Conservation (phyloP, 495 filamentous ascomycete genomes). For the Trichoderma reesei region DNA sequence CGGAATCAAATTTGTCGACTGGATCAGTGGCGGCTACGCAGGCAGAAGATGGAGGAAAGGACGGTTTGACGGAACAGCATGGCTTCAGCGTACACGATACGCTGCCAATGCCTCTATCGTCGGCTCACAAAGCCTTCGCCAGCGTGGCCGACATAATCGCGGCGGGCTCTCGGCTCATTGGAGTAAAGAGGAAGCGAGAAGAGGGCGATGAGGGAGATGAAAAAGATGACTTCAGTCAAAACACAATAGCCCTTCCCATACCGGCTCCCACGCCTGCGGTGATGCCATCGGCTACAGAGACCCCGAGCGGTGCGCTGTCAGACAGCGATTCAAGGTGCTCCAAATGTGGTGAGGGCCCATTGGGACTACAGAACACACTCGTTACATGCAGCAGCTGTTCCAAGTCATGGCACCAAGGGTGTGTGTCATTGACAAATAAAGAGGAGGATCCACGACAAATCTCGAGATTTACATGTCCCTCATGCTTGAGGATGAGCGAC, state of each 20-base stretch:
- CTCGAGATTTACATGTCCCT: not conserved
- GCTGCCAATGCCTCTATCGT: conserved; percentile 16
- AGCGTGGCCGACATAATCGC: conserved; percentile 18
- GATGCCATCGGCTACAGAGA: not conserved
- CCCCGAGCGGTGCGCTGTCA: not conserved
- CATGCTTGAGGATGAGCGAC: not conserved
- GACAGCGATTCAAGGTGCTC: not conserved
- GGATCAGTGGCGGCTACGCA: conserved; percentile 18
- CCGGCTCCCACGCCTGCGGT: not conserved
- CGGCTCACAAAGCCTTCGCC: not conserved
- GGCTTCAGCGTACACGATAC: conserved; percentile 18
- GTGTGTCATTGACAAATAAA: not conserved
- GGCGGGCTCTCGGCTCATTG: conserved; percentile 12
- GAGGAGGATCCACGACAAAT: not conserved
- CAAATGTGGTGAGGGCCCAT: not conserved
- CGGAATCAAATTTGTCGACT: conserved; percentile 27
- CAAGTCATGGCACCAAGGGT: not conserved
- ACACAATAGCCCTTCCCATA: conserved; percentile 7
- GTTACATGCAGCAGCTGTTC: not conserved
- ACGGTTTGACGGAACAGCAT: conserved; percentile 35
- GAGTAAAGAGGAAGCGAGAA: conserved; percentile 14
- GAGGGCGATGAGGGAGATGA: conserved; percentile 9
- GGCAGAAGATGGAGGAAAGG: conserved; percentile 33
- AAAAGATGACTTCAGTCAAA: conserved; percentile 8
- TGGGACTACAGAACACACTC: not conserved